Evolutionary conservation across 768 basidiomycete species (phyloP), one percentile per base, ranked within the genome.

Genomic region (Leccinum truebloodii): DNA sequence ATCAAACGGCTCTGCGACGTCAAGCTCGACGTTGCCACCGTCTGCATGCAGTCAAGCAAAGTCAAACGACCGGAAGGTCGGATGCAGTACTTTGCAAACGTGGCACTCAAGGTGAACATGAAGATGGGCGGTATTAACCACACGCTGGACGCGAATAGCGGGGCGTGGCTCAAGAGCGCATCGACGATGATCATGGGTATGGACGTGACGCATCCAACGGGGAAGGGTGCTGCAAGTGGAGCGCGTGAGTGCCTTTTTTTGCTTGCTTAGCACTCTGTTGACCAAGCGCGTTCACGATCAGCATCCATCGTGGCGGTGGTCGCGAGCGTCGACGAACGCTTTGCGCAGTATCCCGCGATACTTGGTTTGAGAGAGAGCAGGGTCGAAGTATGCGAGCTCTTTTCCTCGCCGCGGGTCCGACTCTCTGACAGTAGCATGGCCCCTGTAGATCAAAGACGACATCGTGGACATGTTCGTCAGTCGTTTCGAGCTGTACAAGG

Each of bases 181-280:
- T 67, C 79, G 28, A 85, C 84, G 12, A 85, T 84, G 80, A 63
- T 85, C 50, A 79, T 84, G 22, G 84, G 84, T 26, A 80, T 83
- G 76, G 83, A 84, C 34, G 89, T 90, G 30, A 92, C 89, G 0
- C 92, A 94, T 73, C 89, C 68, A 2, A 53, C 90, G 6, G 86
- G 85, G 8, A 85, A 84, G 5, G 81, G 83, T 1, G 87, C 87
- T 57, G 78, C 82, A 60, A 75, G 70, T 44, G 81, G 82, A 35
- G 78, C 81, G 3, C 81, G 73, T 69, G 37, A 63, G 74, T 18
- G 32, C 13, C 6, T 26, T 39, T 22, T 18, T 3, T 3, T 39
- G 26, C n/a, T 20, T 7, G 44, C 22, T 7, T 9, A 8, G 12
- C n/a, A 48, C 1, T 16, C 46, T 20, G 18, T n/a, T 61, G 59